Evolutionary conservation across 805 yeast genomes (phyloP).

Genomic region (Schizosaccharomyces pombe): DNA sequence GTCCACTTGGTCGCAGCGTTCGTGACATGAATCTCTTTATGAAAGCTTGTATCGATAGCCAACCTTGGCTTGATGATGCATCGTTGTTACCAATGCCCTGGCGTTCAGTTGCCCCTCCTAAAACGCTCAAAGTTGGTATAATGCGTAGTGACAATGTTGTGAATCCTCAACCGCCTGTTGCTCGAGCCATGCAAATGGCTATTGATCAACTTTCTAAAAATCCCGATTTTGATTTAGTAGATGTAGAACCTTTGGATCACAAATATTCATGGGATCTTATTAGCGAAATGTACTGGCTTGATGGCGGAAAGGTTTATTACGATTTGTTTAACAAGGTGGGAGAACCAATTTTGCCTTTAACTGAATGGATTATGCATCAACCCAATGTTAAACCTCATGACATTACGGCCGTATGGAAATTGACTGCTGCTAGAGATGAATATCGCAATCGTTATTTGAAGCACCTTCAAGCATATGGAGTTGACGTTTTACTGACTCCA

Average conservation of each 20-base stretch:
- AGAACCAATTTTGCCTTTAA: slow-evolving; percentile 42
- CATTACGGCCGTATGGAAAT: slow-evolving; percentile 19
- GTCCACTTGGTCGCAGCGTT: slow-evolving; percentile 26
- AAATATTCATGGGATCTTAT: slow-evolving; percentile 14
- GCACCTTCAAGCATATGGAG: slow-evolving; percentile 20
- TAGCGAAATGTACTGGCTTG: slow-evolving; percentile 29
- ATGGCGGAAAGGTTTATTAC: slow-evolving; percentile 40
- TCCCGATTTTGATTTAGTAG: slow-evolving; percentile 19
- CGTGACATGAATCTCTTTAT: slow-evolving; percentile 27
- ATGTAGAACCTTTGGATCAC: slow-evolving; percentile 12
- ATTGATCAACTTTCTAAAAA: slow-evolving; percentile 22
- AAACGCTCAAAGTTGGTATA: slow-evolving; percentile 24
- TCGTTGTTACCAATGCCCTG: slow-evolving; percentile 27
- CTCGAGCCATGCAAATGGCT: slow-evolving; percentile 18
- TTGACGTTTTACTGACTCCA: slow-evolving; percentile 48
- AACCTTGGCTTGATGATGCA: slow-evolving; percentile 36
- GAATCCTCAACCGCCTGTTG: slow-evolving; percentile 27
- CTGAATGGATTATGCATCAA: slow-evolving; percentile 23
- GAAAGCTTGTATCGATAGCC: slow-evolving; percentile 22
- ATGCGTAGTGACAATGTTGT: slow-evolving; percentile 27
- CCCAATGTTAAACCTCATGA: slow-evolving; percentile 8
- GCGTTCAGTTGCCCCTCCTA: slow-evolving; percentile 16
- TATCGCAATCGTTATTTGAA: slow-evolving; percentile 35
- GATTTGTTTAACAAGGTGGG: slow-evolving; percentile 34
- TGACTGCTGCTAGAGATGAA: slow-evolving; percentile 32